phyloP scores from a whole-genome alignment of 116 monocot genomes.

The Papilionanthe hybrid region DNA sequence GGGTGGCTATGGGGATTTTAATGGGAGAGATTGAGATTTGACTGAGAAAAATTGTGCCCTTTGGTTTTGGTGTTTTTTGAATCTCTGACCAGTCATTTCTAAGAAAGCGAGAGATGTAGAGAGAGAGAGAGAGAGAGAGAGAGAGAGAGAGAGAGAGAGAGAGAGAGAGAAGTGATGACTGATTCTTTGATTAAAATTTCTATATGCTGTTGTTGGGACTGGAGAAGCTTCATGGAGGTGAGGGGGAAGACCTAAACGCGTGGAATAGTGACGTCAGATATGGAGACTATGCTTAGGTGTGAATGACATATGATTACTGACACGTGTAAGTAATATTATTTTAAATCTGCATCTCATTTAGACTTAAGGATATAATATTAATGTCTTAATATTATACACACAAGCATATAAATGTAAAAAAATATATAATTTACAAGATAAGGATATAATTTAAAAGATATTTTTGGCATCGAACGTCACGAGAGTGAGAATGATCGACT shows the following conservation, averaged over 20 bases:
- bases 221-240: slow-evolving; percentile 3
- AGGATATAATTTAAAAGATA: too few species aligned
- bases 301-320: background rate
- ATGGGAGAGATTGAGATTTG: background rate
- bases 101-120: too few species aligned
- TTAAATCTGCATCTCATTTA: background rate
- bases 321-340: background rate
- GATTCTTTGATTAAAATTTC: background rate
- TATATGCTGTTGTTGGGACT: background rate
- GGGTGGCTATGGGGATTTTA: background rate
- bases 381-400: too few species aligned
- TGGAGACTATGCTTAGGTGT: background rate
- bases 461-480: too few species aligned
- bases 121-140: background rate
- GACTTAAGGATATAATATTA: too few species aligned
- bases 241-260: background rate
- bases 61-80: background rate
- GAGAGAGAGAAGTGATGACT: background rate
- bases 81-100: background rate
- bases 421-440: too few species aligned
- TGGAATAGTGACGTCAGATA: background rate
- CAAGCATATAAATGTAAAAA: too few species aligned
- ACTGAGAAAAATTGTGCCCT: background rate
- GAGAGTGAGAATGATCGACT: too few species aligned
- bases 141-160: too few species aligned